Percentiles rank a stretch among this genome's conserved stretches.
Conservation (phyloP, 140 eudicot species). For the Stevia rebaudiana region DNA sequence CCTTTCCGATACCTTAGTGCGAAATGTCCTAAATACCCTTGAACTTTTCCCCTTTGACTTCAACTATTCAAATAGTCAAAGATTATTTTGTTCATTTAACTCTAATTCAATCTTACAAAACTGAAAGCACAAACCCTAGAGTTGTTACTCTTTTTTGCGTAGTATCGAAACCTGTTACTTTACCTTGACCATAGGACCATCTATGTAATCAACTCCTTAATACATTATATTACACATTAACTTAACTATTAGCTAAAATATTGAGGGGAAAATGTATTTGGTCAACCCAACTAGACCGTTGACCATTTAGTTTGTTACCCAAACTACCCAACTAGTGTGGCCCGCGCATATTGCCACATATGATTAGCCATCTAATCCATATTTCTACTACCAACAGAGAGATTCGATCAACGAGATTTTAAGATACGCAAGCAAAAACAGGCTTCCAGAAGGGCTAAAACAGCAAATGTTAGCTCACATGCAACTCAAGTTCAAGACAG, state of each 20-base stretch:
- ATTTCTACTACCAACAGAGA: constrained; percentile 40
- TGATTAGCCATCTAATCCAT: constrained; percentile 2
- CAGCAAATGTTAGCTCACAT: constrained; percentile 92
- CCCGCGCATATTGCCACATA: background rate
- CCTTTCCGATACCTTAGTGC: no score
- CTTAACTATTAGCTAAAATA: background rate
- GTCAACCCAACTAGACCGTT: background rate
- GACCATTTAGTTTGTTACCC: background rate
- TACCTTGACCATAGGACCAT: no score
- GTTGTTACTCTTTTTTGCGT: no score
- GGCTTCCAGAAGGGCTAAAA: constrained; percentile 77
- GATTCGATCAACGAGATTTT: constrained; percentile 69
- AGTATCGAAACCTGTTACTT: no score
- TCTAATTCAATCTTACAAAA: no score
- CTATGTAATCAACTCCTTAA: no score
- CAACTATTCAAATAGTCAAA: no score
- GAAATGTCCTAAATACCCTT: no score
- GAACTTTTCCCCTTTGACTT: no score
- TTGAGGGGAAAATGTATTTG: background rate
- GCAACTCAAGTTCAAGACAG: constrained; percentile 81
- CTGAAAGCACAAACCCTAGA: no score
- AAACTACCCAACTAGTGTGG: background rate
- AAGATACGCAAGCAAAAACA: constrained; percentile 71
- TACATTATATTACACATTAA: no score
- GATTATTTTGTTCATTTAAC: no score